Percentiles rank a stretch among this genome's conserved stretches.
These are phyloP conservation scores for Alternaria dauci DNA, from an alignment of 2,329 filamentous ascomycete species.

Conservation along the genomic window DNA sequence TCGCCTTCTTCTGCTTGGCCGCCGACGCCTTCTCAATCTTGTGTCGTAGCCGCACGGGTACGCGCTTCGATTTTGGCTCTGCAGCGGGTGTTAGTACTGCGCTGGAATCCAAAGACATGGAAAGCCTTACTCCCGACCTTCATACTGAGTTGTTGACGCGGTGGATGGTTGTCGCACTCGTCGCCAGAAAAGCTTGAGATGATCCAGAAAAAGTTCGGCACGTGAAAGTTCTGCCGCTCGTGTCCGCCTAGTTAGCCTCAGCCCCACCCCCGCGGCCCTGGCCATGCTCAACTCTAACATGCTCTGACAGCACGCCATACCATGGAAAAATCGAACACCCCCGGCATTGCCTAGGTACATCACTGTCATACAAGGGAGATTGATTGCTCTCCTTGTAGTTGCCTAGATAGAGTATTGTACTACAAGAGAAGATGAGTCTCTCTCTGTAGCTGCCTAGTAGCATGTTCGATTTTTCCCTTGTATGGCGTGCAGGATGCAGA, in stretches of 20 bases:
- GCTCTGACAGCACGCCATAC: too few relatives aligned
- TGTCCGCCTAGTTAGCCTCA: conserved; percentile 10
- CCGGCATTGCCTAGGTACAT: too few relatives aligned
- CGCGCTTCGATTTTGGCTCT: conserved; percentile 97
- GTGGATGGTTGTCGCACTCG: conserved; percentile 20
- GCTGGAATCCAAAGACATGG: rapidly evolving
- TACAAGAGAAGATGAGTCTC: too few relatives aligned
- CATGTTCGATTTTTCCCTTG: too few relatives aligned
- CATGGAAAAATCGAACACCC: too few relatives aligned
- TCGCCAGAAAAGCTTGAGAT: conserved; percentile 37
- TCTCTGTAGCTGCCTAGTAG: too few relatives aligned
- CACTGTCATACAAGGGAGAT: too few relatives aligned
- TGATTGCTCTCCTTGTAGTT: too few relatives aligned
- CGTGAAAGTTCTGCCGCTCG: conserved; percentile 15
- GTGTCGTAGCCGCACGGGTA: conserved; percentile 85
- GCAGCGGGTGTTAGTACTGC: conserved; percentile 20
- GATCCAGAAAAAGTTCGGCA: conserved; percentile 27
- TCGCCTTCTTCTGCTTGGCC: conserved; percentile 88
- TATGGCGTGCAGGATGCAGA: not conserved
- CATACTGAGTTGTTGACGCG: conserved; percentile 39
- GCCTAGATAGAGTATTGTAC: too few relatives aligned
- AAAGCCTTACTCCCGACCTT: conserved; percentile 53
- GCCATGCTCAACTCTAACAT: not conserved
- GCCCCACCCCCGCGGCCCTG: conserved; percentile 16
- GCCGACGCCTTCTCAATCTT: conserved; percentile 94